Base-by-base conservation (phyloP, 768 basidiomycete species). In the Phaffia tasmanica region DNA sequence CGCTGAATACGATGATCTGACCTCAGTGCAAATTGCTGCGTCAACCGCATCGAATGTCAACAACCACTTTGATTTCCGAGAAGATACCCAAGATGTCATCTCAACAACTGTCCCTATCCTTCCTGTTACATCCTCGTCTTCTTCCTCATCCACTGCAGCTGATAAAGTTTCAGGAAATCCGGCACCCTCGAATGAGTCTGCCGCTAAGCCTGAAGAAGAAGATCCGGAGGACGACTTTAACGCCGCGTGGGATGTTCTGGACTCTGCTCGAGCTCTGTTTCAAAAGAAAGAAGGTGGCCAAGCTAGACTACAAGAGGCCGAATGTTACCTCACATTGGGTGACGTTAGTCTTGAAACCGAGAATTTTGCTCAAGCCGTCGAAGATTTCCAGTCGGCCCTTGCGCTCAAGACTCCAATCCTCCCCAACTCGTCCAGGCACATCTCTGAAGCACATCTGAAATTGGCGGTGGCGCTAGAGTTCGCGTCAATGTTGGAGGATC, bases 291-390 rank as follows among this genome's bases (percentile, higher is more conserved):
- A 80, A 11, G 82, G 81, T 30, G 81, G 82, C 53, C 70, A 61
- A 35, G 70, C 63, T n/a, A 85, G 82, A 73, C 81, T 94, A 62
- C 89, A 88, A 78, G 80, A 94, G 60, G 94, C 94, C 3, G 92
- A 97, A 69, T 88, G 87, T 1, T 93, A 87, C 75, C 85, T 93
- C 65, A 80, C 87, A 9, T 81, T 99, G 8, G 95, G 94, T 0
- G 95, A 98, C 74, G 88, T 99, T n/a, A 93, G 90, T 25, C 79
- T 94, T 66, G 95, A 99, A 78, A 94, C 91, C 46, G 93, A 97
- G 76, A 95, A 95, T 79, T 95, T 97, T 74, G 88, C 91, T 70
- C 89, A 94, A 77, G 93, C 92, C 0, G 88, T 92, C 62, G 81
- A 81, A 23, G 93, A 97, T 75, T 95, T 91, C 73, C 83, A 84